A percentile compares a stretch with the other conserved stretches of the same genome.
These are phyloP conservation scores for Cucurbita maxima DNA, from an alignment of 306 rosid genomes.

Conservation along the genomic window DNA sequence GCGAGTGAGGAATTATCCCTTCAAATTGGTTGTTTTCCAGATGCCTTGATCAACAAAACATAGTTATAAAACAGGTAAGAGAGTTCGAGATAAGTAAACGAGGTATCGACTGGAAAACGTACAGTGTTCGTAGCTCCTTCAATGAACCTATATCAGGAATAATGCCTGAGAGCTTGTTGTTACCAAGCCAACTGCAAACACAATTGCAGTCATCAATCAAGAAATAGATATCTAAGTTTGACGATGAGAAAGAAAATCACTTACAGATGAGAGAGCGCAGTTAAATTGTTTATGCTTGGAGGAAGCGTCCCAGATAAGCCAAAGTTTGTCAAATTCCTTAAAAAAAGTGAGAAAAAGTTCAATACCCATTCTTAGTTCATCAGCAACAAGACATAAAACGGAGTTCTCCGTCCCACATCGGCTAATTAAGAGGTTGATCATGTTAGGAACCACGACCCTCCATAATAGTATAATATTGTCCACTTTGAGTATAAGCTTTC, in stretches of 20 bases:
- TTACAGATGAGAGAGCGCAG: conserved; percentile 49
- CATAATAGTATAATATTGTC: too few relatives aligned
- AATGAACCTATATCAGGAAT: conserved; percentile 51
- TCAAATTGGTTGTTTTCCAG: conserved; percentile 63
- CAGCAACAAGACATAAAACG: not conserved
- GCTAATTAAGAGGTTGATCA: too few relatives aligned
- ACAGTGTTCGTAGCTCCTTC: conserved; percentile 50
- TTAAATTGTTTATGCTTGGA: conserved; percentile 32
- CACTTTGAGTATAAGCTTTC: too few relatives aligned
- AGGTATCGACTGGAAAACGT: conserved; percentile 9
- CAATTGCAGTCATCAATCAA: conserved; percentile 6
- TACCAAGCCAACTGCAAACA: conserved; percentile 55
- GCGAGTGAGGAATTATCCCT: conserved; percentile 48
- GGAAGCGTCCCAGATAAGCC: conserved; percentile 52
- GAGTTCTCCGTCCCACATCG: too few relatives aligned
- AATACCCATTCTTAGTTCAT: not conserved
- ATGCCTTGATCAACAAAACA: conserved; percentile 34
- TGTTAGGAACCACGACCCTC: too few relatives aligned
- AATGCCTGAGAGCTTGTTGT: conserved; percentile 50
- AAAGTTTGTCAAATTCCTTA: conserved; percentile 46
- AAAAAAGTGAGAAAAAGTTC: not conserved
- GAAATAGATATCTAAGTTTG: not conserved
- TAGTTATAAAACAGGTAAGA: not conserved
- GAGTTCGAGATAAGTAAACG: not conserved
- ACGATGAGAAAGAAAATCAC: conserved; percentile 12